Conservation (phyloP, 768 basidiomycete species). For the Trametopsis cervina region DNA sequence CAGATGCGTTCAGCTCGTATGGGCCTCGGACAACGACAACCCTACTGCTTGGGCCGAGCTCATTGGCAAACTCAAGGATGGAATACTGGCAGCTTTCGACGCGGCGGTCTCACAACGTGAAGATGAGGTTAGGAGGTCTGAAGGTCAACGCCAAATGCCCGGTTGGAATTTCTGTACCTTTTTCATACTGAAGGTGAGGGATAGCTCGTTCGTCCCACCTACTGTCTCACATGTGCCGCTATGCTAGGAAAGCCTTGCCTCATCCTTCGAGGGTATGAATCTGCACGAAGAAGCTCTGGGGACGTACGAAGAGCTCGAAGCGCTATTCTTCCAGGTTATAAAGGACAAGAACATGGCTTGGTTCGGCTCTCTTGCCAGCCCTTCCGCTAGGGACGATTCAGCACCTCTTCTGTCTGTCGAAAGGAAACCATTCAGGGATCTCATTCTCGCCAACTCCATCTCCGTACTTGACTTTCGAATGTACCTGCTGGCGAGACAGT, state of each 20-base stretch:
- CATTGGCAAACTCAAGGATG: constrained; percentile 84
- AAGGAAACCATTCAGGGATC: constrained; percentile 82
- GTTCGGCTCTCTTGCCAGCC: constrained; percentile 83
- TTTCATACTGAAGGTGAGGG: constrained; percentile 82
- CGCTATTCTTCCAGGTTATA: constrained; percentile 65
- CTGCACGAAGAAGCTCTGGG: constrained; percentile 84
- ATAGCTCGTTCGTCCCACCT: background rate
- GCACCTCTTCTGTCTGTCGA: constrained; percentile 67
- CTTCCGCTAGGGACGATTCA: constrained; percentile 67
- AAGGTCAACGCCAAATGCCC: constrained; percentile 84
- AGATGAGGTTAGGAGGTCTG: constrained; percentile 87
- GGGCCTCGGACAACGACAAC: constrained; percentile 64
- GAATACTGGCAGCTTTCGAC: constrained; percentile 80
- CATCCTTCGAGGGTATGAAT: constrained; percentile 85
- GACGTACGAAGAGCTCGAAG: constrained; percentile 90
- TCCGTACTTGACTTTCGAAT: constrained; percentile 90
- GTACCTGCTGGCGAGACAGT: constrained; percentile 86
- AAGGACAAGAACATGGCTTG: constrained; percentile 83
- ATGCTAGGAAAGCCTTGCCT: constrained; percentile 83
- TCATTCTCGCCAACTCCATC: constrained; percentile 86
- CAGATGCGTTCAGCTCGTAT: constrained; percentile 80
- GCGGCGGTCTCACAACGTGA: constrained; percentile 68
- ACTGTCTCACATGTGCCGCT: background rate
- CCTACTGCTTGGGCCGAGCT: constrained; percentile 86
- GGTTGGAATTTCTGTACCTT: constrained; percentile 99